Conservation (phyloP, 2,329 filamentous ascomycete genomes). For the Venturiaceae sp. region DNA sequence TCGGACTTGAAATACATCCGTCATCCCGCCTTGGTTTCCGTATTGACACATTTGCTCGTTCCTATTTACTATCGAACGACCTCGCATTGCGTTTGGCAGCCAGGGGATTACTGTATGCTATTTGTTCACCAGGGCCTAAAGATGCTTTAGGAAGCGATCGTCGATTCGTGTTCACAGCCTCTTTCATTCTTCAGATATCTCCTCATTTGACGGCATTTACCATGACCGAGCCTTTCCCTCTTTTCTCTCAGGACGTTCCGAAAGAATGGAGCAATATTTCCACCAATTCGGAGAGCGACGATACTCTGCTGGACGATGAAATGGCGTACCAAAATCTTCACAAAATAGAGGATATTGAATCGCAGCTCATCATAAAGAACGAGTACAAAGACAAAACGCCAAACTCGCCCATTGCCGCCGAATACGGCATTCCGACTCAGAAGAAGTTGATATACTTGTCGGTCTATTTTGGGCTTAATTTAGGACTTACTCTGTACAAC, state of each 20-base stretch:
- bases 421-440: slow-evolving; percentile 35
- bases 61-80: too few species aligned
- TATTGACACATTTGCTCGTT: too few species aligned
- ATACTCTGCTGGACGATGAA: neutral
- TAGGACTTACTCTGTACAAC: slow-evolving; percentile 47
- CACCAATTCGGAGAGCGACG: neutral
- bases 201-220: neutral
- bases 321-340: neutral
- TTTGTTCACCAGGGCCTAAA: neutral
- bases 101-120: too few species aligned
- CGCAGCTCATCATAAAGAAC: slow-evolving; percentile 1
- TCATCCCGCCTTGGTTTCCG: neutral
- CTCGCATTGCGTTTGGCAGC: neutral
- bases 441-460: slow-evolving; percentile 42
- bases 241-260: neutral
- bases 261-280: neutral
- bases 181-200: neutral
- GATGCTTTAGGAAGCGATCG: neutral
- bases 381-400: neutral
- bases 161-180: neutral
- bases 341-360: slow-evolving; percentile 6
- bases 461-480: slow-evolving; percentile 43
- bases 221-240: neutral
- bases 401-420: slow-evolving; percentile 12
- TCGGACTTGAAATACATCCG: neutral